Conservation (phyloP, 2,329 filamentous ascomycete species). For the Phaeosphaeria sp. region DNA sequence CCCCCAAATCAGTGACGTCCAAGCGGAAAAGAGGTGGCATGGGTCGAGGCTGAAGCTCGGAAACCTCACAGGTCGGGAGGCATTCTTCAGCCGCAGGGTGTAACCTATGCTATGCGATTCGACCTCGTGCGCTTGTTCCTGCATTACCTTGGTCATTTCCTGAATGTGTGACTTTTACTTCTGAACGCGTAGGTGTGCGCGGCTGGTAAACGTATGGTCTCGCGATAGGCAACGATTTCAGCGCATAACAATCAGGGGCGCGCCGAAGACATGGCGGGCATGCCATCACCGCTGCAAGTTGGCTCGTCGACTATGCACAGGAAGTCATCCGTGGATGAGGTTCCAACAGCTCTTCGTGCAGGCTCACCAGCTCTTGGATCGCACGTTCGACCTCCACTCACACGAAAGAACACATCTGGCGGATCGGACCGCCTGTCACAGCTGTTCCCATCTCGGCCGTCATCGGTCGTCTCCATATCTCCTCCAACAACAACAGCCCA, state of each 20-base stretch:
- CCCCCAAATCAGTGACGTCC: neutral
- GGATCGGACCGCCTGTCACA: constrained; percentile 44
- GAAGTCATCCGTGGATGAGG: constrained; percentile 21
- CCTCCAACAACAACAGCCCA: constrained; percentile 20
- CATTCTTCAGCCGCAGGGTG: constrained; percentile 19
- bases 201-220: neutral
- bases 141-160: neutral
- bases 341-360: constrained; percentile 39
- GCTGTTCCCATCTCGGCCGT: constrained; percentile 44
- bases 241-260: neutral
- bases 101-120: constrained; percentile 3
- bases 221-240: neutral
- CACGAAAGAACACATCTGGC: constrained; percentile 37
- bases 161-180: neutral
- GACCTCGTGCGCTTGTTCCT: neutral
- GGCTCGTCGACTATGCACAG: constrained; percentile 32
- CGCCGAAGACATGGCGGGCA: constrained; percentile 27
- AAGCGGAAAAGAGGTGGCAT: neutral
- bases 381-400: constrained; percentile 30
- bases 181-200: neutral
- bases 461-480: constrained; percentile 32
- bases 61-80: constrained; percentile 18
- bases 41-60: constrained; percentile 21
- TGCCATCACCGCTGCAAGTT: constrained; percentile 39
- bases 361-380: constrained; percentile 35